A percentile compares a stretch with the other conserved stretches of the same genome.
Evolutionary conservation across 2,329 filamentous ascomycete genomes (phyloP).

Genomic region (Setomelanomma holmii): DNA sequence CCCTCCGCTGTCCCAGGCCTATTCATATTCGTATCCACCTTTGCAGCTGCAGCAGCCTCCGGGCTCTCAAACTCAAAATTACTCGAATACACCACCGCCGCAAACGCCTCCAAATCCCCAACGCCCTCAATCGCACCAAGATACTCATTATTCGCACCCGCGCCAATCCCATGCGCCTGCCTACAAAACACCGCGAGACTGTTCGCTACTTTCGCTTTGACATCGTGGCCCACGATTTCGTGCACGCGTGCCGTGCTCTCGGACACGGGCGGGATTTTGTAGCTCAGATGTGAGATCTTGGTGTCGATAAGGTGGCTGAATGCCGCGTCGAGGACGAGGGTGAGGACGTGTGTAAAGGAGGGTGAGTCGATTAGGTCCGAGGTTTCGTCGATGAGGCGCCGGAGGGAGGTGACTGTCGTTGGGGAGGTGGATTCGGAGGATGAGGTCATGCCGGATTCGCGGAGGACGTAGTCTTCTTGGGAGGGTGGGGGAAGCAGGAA

Average conservation of each 20-base stretch:
- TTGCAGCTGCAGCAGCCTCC: conserved; percentile 29
- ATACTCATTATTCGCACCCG: conserved; percentile 60
- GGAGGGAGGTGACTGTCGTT: conserved; percentile 64
- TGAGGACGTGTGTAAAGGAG: conserved; percentile 84
- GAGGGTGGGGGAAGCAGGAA: conserved; percentile 81
- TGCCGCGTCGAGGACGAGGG: conserved; percentile 82
- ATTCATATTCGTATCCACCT: background rate
- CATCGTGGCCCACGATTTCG: conserved; percentile 60
- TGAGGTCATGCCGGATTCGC: conserved; percentile 78
- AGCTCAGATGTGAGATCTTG: conserved; percentile 80
- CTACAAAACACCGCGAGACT: conserved; percentile 88
- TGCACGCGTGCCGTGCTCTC: conserved; percentile 54
- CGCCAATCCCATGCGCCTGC: conserved; percentile 88
- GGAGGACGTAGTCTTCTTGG: conserved; percentile 83
- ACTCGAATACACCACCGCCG: conserved; percentile 85
- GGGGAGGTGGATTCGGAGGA: conserved; percentile 47
- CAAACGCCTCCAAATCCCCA: conserved; percentile 79
- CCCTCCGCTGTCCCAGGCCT: conserved; percentile 58
- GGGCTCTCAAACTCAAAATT: conserved; percentile 69
- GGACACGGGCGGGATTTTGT: conserved; percentile 65
- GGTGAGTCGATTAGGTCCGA: conserved; percentile 95
- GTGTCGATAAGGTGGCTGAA: conserved; percentile 85
- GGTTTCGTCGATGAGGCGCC: conserved; percentile 91
- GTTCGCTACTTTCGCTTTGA: conserved; percentile 80
- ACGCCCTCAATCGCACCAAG: conserved; percentile 75